These are phyloP conservation scores for Picochlorum sp. DNA, from an alignment of 139 green algal genomes.

Conservation along the genomic window DNA sequence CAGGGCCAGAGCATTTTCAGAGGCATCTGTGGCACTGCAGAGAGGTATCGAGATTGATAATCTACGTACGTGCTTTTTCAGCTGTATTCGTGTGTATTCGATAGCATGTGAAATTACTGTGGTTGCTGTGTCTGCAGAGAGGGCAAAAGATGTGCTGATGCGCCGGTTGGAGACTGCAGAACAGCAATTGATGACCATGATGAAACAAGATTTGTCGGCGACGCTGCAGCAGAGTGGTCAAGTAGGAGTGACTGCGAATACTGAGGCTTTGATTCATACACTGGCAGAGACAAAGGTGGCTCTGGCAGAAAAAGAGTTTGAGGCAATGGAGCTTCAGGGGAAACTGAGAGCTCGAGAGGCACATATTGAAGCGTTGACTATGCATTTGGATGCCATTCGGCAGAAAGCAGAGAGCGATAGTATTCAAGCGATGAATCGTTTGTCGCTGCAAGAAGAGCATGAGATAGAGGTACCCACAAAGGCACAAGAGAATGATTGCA, in stretches of 20 bases:
- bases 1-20: slow-evolving; percentile 7
- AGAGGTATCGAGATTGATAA: slow-evolving; percentile 16
- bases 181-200: slow-evolving; percentile 12
- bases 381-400: neutral
- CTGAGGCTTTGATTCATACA: slow-evolving; percentile 1
- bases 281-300: slow-evolving; percentile 11
- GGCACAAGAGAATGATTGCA: too few species aligned
- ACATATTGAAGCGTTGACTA: slow-evolving; percentile 5
- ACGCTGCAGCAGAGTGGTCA: neutral
- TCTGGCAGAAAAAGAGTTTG: slow-evolving; percentile 11
- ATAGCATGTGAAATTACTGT: too few species aligned
- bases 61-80: neutral
- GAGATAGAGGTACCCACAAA: too few species aligned
- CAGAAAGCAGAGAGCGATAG: neutral
- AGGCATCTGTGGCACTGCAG: slow-evolving; percentile 11
- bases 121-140: neutral
- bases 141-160: slow-evolving; percentile 13
- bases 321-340: slow-evolving; percentile 10
- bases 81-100: too few species aligned
- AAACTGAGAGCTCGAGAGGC: slow-evolving; percentile 1
- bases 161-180: slow-evolving; percentile 9
- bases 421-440: too few species aligned
- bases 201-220: neutral
- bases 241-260: neutral
- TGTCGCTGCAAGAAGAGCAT: too few species aligned